Percentiles rank a stretch among this genome's conserved stretches.
Conservation (phyloP, 176 grass and related monocot species). For the Paspalum notatum region DNA sequence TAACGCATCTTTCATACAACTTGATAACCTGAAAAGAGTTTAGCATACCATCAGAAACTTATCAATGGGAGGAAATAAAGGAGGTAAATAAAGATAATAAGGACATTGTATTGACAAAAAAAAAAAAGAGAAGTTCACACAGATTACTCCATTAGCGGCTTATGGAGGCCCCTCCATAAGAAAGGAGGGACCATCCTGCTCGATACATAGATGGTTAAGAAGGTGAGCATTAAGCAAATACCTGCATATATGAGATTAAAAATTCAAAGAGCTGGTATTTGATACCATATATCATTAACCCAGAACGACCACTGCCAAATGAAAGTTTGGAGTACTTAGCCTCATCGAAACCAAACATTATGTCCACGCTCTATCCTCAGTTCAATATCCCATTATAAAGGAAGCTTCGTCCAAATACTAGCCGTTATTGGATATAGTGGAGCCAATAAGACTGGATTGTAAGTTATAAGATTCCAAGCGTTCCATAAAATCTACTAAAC, state of each 20-base stretch:
- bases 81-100: conserved; percentile 40
- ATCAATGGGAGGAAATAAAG: conserved; percentile 3
- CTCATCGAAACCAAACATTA: conserved; percentile 97
- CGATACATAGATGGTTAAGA: conserved; percentile 99
- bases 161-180: conserved; percentile 90
- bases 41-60: conserved; percentile 51
- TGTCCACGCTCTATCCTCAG: conserved; percentile 94
- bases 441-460: conserved; percentile 96
- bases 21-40: conserved; percentile 92
- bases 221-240: conserved; percentile 99
- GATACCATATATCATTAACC: conserved; percentile 85
- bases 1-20: conserved; percentile 96
- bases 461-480: conserved; percentile 72
- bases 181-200: conserved; percentile 89
- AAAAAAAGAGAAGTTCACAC: conserved; percentile 80
- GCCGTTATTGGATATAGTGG: conserved; percentile 80
- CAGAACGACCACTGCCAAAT: conserved; percentile 99
- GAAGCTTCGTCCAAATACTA: conserved; percentile 97
- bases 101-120: conserved; percentile 58
- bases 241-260: conserved; percentile 99
- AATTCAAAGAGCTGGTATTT: conserved; percentile 83
- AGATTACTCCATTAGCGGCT: conserved; percentile 98
- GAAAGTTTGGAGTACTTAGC: conserved; percentile 99
- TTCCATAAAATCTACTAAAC: conserved; percentile 62
- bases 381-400: conserved; percentile 95